phyloP scores from a whole-genome alignment of 2,329 filamentous ascomycete species.

The Fusarium bulbicola region DNA sequence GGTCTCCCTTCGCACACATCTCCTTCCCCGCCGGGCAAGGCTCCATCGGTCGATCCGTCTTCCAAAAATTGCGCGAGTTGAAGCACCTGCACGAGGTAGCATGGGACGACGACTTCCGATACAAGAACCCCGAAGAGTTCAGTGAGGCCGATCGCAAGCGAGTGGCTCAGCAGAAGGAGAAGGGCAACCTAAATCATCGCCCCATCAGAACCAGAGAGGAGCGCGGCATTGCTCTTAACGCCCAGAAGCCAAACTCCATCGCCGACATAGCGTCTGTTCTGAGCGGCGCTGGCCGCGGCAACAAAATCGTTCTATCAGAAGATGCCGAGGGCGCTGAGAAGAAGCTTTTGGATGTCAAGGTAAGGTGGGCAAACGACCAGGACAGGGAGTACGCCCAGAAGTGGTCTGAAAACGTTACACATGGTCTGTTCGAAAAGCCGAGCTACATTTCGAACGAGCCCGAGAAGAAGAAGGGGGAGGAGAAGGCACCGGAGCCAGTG shows the following conservation, averaged over 20 bases:
- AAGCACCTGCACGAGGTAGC: conserved; percentile 69
- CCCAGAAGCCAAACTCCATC: conserved; percentile 69
- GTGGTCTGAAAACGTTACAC: conserved; percentile 65
- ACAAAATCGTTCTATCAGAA: conserved; percentile 52
- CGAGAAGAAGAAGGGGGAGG: conserved; percentile 6
- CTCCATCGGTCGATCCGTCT: conserved; percentile 66
- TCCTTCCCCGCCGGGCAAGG: conserved; percentile 63
- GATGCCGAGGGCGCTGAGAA: conserved; percentile 26
- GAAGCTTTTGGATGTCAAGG: conserved; percentile 52
- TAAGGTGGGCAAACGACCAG: conserved; percentile 62
- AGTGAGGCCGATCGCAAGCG: conserved; percentile 48
- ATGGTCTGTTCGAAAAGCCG: conserved; percentile 51
- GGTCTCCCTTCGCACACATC: conserved; percentile 69
- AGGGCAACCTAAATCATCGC: conserved; percentile 44
- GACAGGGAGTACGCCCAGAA: conserved; percentile 57
- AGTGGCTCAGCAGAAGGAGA: conserved; percentile 42
- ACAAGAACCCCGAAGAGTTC: conserved; percentile 49
- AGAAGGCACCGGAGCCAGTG: conserved; percentile 9
- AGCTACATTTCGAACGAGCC: conserved; percentile 32
- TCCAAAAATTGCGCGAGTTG: conserved; percentile 72
- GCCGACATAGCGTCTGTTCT: conserved; percentile 71
- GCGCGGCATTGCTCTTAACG: conserved; percentile 63
- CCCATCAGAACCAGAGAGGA: conserved; percentile 51
- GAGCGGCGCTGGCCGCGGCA: conserved; percentile 60
- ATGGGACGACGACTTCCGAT: conserved; percentile 62